Percentiles rank a stretch among this genome's conserved stretches.
Conservation (phyloP, 306 rosid species). For the Malus domestica region ASM211411v1 NC_041805.1:727001-727500, state of each 20-base stretch:
- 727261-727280: neutral
- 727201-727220: neutral
- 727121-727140: conserved; percentile 98
- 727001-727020: neutral
- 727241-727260: neutral
- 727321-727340: neutral
- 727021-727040: neutral
- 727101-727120: conserved; percentile 99
- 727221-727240: neutral
- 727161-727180: conserved; percentile 93
- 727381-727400: neutral
- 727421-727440: conserved; percentile 15
- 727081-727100: conserved; percentile 10
- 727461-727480: conserved; percentile 91
- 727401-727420: conserved; percentile 14
- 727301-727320: neutral
- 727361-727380: conserved; percentile 2
- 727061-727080: neutral
- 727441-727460: conserved; percentile 9
- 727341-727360: neutral
- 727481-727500: conserved; percentile 97
- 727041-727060: neutral
- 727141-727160: conserved; percentile 97
- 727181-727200: neutral
- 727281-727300: neutral